These are phyloP conservation scores for Eucalyptus curtisii DNA, from an alignment of 345 rosid genomes.

Conservation along the genomic window DNA sequence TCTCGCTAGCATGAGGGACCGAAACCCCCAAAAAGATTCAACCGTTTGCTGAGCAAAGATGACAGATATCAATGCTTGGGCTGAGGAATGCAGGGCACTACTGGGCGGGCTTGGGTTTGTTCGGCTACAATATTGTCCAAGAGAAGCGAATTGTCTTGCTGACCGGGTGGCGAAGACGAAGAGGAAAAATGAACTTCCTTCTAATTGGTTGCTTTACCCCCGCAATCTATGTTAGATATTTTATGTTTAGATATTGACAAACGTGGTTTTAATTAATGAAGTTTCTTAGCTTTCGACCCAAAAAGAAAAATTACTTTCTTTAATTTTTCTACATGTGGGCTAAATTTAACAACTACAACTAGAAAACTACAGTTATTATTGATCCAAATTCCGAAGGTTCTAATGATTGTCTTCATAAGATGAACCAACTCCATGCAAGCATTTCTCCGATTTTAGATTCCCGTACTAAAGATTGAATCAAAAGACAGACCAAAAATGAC, in stretches of 20 bases:
- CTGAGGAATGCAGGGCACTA: neutral
- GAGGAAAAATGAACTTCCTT: neutral
- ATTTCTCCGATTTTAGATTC: neutral
- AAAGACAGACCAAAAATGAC: neutral
- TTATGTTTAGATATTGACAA: neutral
- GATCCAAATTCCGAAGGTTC: neutral
- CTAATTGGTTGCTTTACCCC: neutral
- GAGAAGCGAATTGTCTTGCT: neutral
- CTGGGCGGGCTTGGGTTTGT: neutral
- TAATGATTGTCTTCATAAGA: neutral
- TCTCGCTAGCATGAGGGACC: neutral
- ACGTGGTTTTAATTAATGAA: neutral
- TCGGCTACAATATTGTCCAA: neutral
- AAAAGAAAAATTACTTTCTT: neutral
- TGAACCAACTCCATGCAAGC: neutral
- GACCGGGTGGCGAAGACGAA: neutral
- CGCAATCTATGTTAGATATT: neutral
- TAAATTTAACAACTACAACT: neutral
- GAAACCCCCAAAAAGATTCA: neutral
- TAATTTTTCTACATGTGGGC: neutral
- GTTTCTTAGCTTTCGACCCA: neutral
- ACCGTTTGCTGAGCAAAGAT: neutral
- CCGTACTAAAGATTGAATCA: neutral
- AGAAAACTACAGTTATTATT: neutral
- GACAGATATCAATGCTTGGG: neutral